Evolutionary conservation across 176 grass and related monocot species (phyloP), one percentile per base, ranked within the genome.

Genomic region (Aechmea fasciata): DNA sequence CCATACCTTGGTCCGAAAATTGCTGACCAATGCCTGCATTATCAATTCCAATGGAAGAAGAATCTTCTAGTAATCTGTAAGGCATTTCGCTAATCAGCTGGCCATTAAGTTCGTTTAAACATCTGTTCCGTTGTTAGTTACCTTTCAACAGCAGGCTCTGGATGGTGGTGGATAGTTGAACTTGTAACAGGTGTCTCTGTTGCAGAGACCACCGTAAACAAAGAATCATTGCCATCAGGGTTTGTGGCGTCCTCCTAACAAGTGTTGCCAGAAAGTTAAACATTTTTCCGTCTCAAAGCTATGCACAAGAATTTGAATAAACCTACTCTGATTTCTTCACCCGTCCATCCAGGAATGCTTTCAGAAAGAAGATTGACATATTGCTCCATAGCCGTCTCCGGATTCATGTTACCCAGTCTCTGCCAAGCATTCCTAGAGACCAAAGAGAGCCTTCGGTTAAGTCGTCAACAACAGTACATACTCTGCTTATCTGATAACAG

Each of bases 301-400:
- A 61, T 22, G 10, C 5, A n/a, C n/a, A 61, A 18, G 15, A 61
- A 18, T 61, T 22, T 20, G 20, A 61, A 68, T 50, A 64, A 48
- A 65, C 59, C 78, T 85, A 92, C 89, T 11, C 0, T 20, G 26
- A 57, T 64, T 63, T 74, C 67, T 48, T 81, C 72, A 47, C 73
- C 74, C 67, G 72, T 72, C 89, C 89, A 92, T 72, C 76, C 80
- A 57, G 85, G 89, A 85, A 92, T 57, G 52, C 7, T 73, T 71
- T 92, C 77, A 73, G 85, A 83, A 55, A 92, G 57, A 85, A 92
- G 89, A 63, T 57, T 50, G 66, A 88, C 73, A 72, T 92, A 92
- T 50, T 88, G 84, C 72, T 88, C 89, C 89, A 92, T 92, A 78
- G 89, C 89, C 67, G 64, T 76, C 74, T 92, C 89, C 23, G 89